Evolutionary conservation across 495 filamentous ascomycete species (phyloP), one percentile per base, ranked within the genome.

Genomic region (Ramalina intermedia): DNA sequence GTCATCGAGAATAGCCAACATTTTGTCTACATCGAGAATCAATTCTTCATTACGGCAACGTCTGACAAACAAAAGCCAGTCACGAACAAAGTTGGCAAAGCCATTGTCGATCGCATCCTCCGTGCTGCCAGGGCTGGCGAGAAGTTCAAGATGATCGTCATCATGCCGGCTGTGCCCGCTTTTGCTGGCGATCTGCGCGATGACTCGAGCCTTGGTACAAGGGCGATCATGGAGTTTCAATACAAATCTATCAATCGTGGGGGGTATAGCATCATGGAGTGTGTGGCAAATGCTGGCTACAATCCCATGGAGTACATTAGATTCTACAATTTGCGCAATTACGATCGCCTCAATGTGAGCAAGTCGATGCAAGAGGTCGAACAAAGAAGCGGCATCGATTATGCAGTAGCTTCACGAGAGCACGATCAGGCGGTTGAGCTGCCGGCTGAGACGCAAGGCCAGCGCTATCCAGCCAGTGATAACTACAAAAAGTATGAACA

Each of bases 21-120:
- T 61, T 94, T 85, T 55, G 64, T 96, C 36, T 96, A 95, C 64
- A 95, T 96, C 16, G 89, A 96, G 66, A 96, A 96, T 56, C 89
- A 96, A 62, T 96, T 96, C 72, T 96, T 96, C 70, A 96, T 96
- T 67, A 95, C 89, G 0, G 86, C 88, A 3, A 93, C 87, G 1
- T 72, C 72, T 14, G 73, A 84, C 40, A 63, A 75, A 26, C 89
- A 94, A 63, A 75, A 71, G 46, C 89, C 89, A 0, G 81, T 96
- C 12, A 72, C 75, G 56, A 96, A 96, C 63, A 81, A 82, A 64
- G 85, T 96, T 45, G 89, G 90, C 37, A 80, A 77, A 23, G 83
- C 85, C 7, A 90, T 96, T 46, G 86, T 93, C 3, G 84, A 93
- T 57, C 81, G 89, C 16, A 88, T 95, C 54, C 57, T 90, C 17